Base-by-base conservation (phyloP, 495 filamentous ascomycete genomes). In the Aspergillus wentii region DNA sequence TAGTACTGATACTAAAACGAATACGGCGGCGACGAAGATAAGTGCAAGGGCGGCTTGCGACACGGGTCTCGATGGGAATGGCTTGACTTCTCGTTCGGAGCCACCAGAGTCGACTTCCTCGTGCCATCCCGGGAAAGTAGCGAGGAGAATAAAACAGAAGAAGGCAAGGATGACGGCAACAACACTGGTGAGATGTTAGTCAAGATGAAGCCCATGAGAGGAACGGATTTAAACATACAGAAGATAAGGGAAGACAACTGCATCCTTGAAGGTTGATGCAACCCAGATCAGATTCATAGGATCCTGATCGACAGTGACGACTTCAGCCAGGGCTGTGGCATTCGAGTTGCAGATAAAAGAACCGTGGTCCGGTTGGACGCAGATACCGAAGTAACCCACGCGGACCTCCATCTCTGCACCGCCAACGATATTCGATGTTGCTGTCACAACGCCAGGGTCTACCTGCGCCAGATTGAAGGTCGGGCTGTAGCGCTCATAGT, bases 121-220 rank as follows among this genome's bases (percentile, higher is more conserved):
- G 61, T 84, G 79, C 80, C 80, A 85, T 41, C 80, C 80, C 15
- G 80, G 80, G 59, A 84, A 85, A 27, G 80, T 85, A 16, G 79
- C 80, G 50, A 85, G 75, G 23, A 85, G 71, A 54, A 85, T 65
- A 52, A 85, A 82, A 57, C 72, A 79, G 51, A 83, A 63, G 62
- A 85, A 85, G 17, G 80, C 76, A 36, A 85, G 78, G 38, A 85
- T 67, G 39, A 85, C 79, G 33, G 80, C 80, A 33, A 84, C 76
- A 54, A 85, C 84, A 18, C 79, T 83, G 38, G n/a, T 22, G 21
- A 8, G 22, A 11, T 14, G 11, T 53, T 43, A 51, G 37, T 37
- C 49, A 41, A 18, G 31, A 11, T 19, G 13, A 1, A 5, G 1
- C 9, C 17, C 4, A 32, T 17, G 16, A 13, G 3, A 27, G 21